Base-by-base conservation (phyloP, 768 basidiomycete genomes). In the Auricularia sp. region DNA sequence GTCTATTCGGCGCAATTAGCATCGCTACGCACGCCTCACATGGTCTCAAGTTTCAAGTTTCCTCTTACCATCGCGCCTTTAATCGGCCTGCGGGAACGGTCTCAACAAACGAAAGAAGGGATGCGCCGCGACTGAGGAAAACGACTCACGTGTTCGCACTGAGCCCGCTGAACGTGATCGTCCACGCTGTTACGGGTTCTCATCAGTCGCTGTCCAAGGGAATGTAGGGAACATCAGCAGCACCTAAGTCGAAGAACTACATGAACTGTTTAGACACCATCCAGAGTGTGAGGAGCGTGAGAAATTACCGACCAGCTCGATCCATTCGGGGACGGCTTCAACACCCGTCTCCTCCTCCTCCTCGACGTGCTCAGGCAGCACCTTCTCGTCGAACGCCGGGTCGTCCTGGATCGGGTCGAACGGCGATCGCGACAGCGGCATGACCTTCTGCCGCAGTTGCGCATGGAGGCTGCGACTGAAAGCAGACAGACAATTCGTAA, bases 191-290 rank as follows among this genome's bases (percentile, higher is more conserved):
- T 42, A 42, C 4, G 39, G 8, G 39, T 42, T 42, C 29, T 42
- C 39, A 42, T 51, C 10, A 21, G 47, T 11, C 43, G 43, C 1
- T 10, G 47, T 51, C 47, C 18, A 18, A 18, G 47, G 21, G 11
- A 8, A 18, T 51, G 14, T 18, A 6, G 3, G 47, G 3, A 8
- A 7, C 8, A 33, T 29, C 12, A 29, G 16, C 23, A 18, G 12
- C 56, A 59, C 56, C 56, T 29, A 59, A 59, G 29, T 59, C 56
- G 56, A 59, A 59, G 56, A 59, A 35, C 56, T 59, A 23, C 23
- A 29, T 1, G 1, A 59, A 10, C 3, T 42, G 8, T 8, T 7
- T 6, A 14, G 56, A 29, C 8, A 59, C 6, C 56, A 5, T 29
- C 29, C 3, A 21, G 47, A 16, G 10, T 3, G 23, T 1, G 7